Evolutionary conservation across 257 asterid genomes (phyloP).

Genomic region (Plectranthus barbatus): DNA sequence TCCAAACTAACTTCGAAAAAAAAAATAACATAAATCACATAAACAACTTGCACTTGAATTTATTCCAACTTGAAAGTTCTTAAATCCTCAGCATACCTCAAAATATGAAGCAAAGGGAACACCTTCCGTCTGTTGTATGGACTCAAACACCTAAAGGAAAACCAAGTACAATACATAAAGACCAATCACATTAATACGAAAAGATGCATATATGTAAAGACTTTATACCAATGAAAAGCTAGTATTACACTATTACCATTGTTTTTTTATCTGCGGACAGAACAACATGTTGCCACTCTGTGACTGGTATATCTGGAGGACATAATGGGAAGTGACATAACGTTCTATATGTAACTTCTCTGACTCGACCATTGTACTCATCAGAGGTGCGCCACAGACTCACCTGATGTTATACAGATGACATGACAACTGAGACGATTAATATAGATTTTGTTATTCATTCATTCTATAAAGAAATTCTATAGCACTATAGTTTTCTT

Average conservation of each 20-base stretch:
- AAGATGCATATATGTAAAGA: neutral
- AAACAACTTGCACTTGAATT: neutral
- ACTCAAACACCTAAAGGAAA: conserved; percentile 68
- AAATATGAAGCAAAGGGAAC: conserved; percentile 94
- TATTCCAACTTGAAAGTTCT: neutral
- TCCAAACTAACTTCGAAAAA: neutral
- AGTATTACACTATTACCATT: conserved; percentile 53
- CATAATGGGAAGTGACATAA: conserved; percentile 90
- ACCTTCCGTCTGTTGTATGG: conserved; percentile 80
- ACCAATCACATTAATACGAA: neutral
- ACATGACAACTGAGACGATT: conserved; percentile 14
- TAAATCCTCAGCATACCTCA: conserved; percentile 46
- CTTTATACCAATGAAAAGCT: neutral
- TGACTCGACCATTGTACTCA: conserved; percentile 72
- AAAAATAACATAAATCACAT: neutral
- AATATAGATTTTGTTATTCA: neutral
- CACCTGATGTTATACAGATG: conserved; percentile 40
- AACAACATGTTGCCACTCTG: conserved; percentile 68
- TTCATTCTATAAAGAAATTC: conserved; percentile 2
- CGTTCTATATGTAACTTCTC: conserved; percentile 70
- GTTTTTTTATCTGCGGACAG: conserved; percentile 60
- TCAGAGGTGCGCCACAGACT: conserved; percentile 75
- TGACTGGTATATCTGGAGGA: conserved; percentile 89
- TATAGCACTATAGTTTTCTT: neutral
- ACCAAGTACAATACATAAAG: conserved; percentile 6